A percentile compares a stretch with the other conserved stretches of the same genome.
Conservation (phyloP, 164 flowering plant genomes). For the Vitis cinerea region DNA sequence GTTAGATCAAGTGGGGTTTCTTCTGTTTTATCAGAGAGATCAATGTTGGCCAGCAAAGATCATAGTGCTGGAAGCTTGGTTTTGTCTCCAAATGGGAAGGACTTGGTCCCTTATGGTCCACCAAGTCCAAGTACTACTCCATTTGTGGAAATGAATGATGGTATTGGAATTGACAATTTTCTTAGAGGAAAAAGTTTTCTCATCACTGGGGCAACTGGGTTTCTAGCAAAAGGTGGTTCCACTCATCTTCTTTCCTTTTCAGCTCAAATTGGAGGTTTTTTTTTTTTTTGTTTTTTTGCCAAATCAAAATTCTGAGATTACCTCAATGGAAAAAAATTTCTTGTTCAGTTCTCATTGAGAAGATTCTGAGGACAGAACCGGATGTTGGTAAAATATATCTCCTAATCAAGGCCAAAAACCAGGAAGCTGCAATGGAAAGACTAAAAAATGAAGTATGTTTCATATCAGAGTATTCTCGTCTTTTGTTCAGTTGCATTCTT, state of each 20-base stretch:
- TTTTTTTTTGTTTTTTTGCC: not conserved
- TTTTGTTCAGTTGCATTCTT: conserved; percentile 1
- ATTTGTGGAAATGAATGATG: conserved; percentile 44
- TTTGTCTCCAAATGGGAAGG: conserved; percentile 51
- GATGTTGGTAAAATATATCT: conserved; percentile 82
- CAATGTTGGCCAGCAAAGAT: conserved; percentile 21
- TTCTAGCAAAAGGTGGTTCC: conserved; percentile 76
- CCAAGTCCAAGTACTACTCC: conserved; percentile 9
- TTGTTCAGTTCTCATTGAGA: conserved; percentile 84
- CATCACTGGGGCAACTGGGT: conserved; percentile 93
- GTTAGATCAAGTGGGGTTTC: conserved; percentile 39
- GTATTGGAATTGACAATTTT: conserved; percentile 78
- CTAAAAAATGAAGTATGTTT: conserved; percentile 68
- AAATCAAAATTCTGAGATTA: not conserved
- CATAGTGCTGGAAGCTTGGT: conserved; percentile 39
- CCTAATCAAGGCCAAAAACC: conserved; percentile 75
- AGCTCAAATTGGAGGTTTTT: too few species aligned
- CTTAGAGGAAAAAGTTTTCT: conserved; percentile 72
- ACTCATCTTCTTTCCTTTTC: not conserved
- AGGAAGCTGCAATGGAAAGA: conserved; percentile 71
- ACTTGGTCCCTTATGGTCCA: conserved; percentile 36
- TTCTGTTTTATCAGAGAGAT: conserved; percentile 33
- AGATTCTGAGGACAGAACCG: conserved; percentile 77
- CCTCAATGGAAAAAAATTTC: not conserved
- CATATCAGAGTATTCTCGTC: not conserved